Evolutionary conservation across 2,329 filamentous ascomycete genomes (phyloP).

Genomic region (Pseudocercospora macadamiae): DNA sequence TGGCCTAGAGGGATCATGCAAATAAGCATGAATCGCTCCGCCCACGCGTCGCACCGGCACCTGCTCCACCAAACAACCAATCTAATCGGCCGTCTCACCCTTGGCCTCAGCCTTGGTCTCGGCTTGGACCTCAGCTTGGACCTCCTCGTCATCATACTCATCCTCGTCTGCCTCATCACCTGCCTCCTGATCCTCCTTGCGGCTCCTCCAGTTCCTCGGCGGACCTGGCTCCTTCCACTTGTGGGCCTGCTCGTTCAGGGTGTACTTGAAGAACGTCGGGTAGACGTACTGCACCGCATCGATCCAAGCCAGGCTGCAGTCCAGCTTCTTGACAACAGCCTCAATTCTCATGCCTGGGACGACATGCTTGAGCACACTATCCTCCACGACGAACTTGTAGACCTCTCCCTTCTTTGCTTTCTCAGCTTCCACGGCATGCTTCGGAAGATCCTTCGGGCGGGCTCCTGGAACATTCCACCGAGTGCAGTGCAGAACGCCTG

Average conservation of each 20-base stretch:
- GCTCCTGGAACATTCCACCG: conserved; percentile 50
- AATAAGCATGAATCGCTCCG: too few species aligned
- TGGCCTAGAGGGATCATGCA: too few species aligned
- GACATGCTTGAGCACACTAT: conserved; percentile 59
- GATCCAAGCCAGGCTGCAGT: conserved; percentile 38
- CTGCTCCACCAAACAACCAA: too few species aligned
- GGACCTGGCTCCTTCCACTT: conserved; percentile 33
- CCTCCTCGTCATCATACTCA: too few species aligned
- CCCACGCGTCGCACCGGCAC: too few species aligned
- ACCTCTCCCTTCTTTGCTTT: conserved; percentile 51
- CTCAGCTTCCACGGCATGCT: conserved; percentile 16
- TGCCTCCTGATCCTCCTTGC: conserved; percentile 16
- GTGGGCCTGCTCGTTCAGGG: conserved; percentile 48
- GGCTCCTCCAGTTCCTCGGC: conserved; percentile 33
- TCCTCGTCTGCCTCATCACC: too few species aligned
- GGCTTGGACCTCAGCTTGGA: too few species aligned
- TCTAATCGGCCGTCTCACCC: too few species aligned
- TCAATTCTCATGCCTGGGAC: conserved; percentile 60
- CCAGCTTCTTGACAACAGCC: conserved; percentile 36
- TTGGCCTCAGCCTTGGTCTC: too few species aligned
- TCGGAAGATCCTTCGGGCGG: conserved; percentile 30
- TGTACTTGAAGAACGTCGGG: conserved; percentile 49
- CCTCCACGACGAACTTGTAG: conserved; percentile 69
- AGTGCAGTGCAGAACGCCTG: conserved; percentile 59
- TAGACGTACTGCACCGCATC: conserved; percentile 45